Evolutionary conservation across 306 rosid genomes (phyloP).

Genomic region (Castanea sativa): DNA sequence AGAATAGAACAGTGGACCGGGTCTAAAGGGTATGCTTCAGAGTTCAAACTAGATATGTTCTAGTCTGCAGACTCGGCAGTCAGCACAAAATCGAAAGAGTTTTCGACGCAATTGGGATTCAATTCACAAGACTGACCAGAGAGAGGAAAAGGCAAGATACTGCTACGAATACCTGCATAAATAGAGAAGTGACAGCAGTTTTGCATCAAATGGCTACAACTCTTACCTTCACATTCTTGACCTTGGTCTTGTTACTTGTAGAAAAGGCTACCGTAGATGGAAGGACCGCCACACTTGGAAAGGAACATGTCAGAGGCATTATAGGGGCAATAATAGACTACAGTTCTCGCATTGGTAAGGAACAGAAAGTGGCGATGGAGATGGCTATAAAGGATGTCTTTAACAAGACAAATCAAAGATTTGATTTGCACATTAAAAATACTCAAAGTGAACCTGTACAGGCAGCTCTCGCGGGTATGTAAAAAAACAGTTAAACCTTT

Average conservation of each 20-base stretch:
- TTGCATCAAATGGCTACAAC: background rate
- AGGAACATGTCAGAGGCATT: background rate
- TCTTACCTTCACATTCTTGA: background rate
- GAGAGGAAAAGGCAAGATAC: background rate
- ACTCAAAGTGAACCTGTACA: slow-evolving; percentile 35
- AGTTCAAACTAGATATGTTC: too few relatives aligned
- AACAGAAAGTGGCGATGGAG: slow-evolving; percentile 46
- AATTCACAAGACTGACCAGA: background rate
- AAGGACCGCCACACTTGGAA: background rate
- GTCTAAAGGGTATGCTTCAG: background rate
- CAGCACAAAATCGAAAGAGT: background rate
- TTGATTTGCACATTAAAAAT: slow-evolving; percentile 21
- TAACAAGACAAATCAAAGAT: slow-evolving; percentile 16
- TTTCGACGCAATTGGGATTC: background rate
- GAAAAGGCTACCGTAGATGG: background rate
- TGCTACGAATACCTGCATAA: background rate
- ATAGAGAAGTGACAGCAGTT: background rate
- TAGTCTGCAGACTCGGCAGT: too few relatives aligned
- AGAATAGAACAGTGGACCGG: background rate
- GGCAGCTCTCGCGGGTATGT: slow-evolving; percentile 43
- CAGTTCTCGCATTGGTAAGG: slow-evolving; percentile 41
- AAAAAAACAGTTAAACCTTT: too few relatives aligned
- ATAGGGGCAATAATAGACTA: slow-evolving; percentile 40
- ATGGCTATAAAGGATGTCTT: slow-evolving; percentile 40
- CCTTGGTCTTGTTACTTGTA: background rate